Conservation (phyloP, 805 yeast species). For the Cyberlindnera xylosilytica region DNA sequence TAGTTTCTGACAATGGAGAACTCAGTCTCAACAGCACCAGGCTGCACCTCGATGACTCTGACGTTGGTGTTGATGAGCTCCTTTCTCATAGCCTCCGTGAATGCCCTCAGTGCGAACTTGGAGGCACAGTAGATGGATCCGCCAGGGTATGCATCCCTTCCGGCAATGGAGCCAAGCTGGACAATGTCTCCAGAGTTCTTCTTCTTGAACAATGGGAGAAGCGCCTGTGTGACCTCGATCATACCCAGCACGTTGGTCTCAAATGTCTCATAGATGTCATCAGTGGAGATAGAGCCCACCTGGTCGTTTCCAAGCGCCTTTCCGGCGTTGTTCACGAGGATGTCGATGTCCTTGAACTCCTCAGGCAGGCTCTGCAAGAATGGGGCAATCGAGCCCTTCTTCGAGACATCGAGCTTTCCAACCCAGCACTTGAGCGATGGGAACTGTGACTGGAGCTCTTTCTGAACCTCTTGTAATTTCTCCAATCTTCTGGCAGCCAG, state of each 20-base stretch:
- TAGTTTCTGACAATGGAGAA: conserved; percentile 58
- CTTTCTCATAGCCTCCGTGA: conserved; percentile 68
- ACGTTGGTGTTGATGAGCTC: conserved; percentile 69
- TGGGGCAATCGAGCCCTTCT: conserved; percentile 45
- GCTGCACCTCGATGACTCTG: conserved; percentile 64
- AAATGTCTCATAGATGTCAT: conserved; percentile 73
- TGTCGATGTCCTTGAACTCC: conserved; percentile 62
- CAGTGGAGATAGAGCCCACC: conserved; percentile 63
- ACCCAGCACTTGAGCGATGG: conserved; percentile 45
- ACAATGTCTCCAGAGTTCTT: conserved; percentile 73
- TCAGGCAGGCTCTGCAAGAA: conserved; percentile 54
- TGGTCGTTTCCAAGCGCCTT: conserved; percentile 76
- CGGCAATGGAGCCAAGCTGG: conserved; percentile 75
- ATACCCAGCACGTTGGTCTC: conserved; percentile 86
- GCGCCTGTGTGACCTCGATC: conserved; percentile 77
- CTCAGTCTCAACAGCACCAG: conserved; percentile 70
- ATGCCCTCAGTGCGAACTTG: conserved; percentile 69
- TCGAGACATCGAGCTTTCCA: conserved; percentile 55
- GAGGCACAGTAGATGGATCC: conserved; percentile 78
- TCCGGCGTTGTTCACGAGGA: conserved; percentile 72
- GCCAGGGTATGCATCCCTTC: conserved; percentile 75
- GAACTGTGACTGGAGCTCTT: conserved; percentile 43
- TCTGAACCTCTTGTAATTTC: conserved; percentile 48
- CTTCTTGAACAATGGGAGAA: conserved; percentile 66
- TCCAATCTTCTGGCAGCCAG: conserved; percentile 78